These are phyloP conservation scores for Pistacia atlantica DNA, from an alignment of 345 rosid genomes.

Conservation along the genomic window DNA sequence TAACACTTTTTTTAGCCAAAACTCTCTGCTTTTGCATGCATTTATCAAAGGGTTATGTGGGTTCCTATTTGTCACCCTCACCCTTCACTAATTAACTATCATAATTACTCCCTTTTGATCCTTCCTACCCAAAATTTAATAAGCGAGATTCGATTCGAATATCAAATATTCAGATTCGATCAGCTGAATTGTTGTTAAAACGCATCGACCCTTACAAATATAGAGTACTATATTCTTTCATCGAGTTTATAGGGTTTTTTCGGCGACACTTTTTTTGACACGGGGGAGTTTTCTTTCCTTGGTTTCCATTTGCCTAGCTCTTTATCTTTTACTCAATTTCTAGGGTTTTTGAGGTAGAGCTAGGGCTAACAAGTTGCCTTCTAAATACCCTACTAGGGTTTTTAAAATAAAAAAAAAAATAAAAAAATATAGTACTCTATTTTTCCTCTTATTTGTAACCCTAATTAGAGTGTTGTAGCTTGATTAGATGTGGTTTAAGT, in stretches of 20 bases:
- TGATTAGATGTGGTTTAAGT: too few relatives aligned
- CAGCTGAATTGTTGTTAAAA: too few relatives aligned
- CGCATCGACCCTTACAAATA: too few relatives aligned
- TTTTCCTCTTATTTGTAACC: background rate
- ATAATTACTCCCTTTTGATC: too few relatives aligned
- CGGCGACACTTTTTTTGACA: background rate
- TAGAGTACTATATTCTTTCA: background rate
- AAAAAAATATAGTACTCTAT: too few relatives aligned
- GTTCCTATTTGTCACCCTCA: constrained; percentile 10
- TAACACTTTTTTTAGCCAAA: background rate
- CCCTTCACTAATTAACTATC: background rate
- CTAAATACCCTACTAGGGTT: background rate
- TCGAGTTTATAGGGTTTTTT: background rate
- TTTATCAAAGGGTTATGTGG: background rate
- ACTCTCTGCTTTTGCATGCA: background rate
- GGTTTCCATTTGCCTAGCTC: background rate
- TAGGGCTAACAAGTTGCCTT: background rate
- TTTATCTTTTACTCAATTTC: background rate
- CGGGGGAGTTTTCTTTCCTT: background rate
- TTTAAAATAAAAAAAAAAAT: too few relatives aligned
- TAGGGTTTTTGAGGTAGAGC: background rate
- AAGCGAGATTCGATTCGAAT: too few relatives aligned
- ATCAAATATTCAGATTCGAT: too few relatives aligned
- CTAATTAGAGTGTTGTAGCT: too few relatives aligned
- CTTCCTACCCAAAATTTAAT: too few relatives aligned